Base-by-base conservation (phyloP, 1,284 basidiomycete species). In the Cutaneotrichosporon cyanovorans region DNA sequence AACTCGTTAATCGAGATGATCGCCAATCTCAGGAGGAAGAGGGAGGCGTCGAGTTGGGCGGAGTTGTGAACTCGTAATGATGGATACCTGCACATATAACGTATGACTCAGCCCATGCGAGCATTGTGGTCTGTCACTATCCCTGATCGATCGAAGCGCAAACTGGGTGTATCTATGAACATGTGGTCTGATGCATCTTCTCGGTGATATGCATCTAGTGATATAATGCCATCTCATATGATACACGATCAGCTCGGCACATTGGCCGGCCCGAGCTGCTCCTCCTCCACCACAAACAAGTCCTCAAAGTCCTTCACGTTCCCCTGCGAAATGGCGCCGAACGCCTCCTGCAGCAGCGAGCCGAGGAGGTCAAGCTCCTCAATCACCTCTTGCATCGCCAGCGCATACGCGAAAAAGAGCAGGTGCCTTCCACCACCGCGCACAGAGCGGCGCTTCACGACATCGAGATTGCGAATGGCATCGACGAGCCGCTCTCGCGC, bases 361-460 rank as follows among this genome's bases (percentile, higher is more conserved):
- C 90, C 90, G 2, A 93, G 73, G 43, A 74, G 78, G 40, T 92
- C 86, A 16, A 95, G 77, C 61, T 93, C 88, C 48, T 80, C 78
- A 16, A 89, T 91, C 25, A 95, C 85, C 8, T 89, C 87, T 65
- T 74, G 74, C 89, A 95, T 93, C 45, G 87, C 87, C 44, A 93
- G 74, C 0, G 87, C 88, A 62, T 96, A 96, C 1, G 89, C 89
- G 61, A 95, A 93, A 73, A 87, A 96, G 18, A 97, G 76, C 7
- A 97, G 74, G 59, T 92, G 87, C 31, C 84, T 77, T 6, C 87
- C 89, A 7, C 73, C 73, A 2, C 71, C 71, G 12, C 72, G 47
- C 76, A 82, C 64, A 76, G 84, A 66, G 11, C 74, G 58, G 25
- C 64, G 58, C 58, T 82, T 83, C 14, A 95, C 87, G 5, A 91